Percentiles rank a stretch among this genome's conserved stretches.
phyloP scores from a whole-genome alignment of 176 grass and related monocot genomes.

The Oryza longistaminata region DNA sequence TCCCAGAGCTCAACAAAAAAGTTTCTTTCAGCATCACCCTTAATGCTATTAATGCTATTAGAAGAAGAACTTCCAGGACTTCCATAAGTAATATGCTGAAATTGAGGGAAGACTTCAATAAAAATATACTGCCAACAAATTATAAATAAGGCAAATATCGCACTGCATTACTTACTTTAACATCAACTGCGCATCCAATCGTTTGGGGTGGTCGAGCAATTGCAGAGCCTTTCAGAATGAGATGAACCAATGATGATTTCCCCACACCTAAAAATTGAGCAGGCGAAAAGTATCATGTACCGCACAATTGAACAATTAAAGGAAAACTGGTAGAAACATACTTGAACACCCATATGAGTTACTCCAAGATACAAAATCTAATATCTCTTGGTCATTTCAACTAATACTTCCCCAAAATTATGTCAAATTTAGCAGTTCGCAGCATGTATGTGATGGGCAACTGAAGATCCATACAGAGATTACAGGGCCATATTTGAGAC shows the following conservation, averaged over 20 bases:
- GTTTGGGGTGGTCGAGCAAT: slow-evolving; percentile 74
- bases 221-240: slow-evolving; percentile 69
- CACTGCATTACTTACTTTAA: slow-evolving; percentile 57
- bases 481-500: neutral
- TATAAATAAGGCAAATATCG: neutral
- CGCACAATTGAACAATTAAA: slow-evolving; percentile 6
- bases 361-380: neutral
- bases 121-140: slow-evolving; percentile 25
- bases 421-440: slow-evolving; percentile 12
- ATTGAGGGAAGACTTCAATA: slow-evolving; percentile 31
- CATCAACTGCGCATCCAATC: slow-evolving; percentile 84
- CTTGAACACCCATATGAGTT: slow-evolving; percentile 6
- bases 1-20: slow-evolving; percentile 99
- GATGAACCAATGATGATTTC: slow-evolving; percentile 84
- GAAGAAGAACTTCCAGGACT: slow-evolving; percentile 69
- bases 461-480: neutral
- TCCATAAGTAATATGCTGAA: slow-evolving; percentile 91
- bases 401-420: neutral
- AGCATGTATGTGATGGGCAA: neutral
- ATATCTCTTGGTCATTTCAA: neutral
- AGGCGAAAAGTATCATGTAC: neutral
- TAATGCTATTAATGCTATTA: slow-evolving; percentile 40
- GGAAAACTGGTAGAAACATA: neutral
- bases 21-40: slow-evolving; percentile 76
- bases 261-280: slow-evolving; percentile 66